Conservation (phyloP, 257 asterid species). For the Ophiorrhiza pumila region DNA sequence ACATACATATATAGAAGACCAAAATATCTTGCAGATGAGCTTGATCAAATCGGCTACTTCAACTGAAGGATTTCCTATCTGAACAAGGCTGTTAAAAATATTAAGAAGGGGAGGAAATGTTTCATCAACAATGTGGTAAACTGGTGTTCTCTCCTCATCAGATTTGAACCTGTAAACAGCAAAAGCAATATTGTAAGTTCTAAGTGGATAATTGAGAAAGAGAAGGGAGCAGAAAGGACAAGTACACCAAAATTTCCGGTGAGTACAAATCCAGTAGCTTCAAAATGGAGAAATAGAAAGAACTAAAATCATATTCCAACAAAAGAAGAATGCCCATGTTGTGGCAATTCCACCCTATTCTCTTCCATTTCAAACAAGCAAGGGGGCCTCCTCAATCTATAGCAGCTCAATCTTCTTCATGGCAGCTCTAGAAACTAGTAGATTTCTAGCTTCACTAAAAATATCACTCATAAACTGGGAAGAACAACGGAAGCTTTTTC, state of each 20-base stretch:
- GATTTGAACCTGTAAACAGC: conserved; percentile 80
- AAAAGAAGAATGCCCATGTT: too few relatives aligned
- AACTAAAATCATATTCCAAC: not conserved
- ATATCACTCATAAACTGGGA: not conserved
- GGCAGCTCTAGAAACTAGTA: too few relatives aligned
- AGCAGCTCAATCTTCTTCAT: too few relatives aligned
- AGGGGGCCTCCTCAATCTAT: too few relatives aligned
- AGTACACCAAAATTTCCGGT: not conserved
- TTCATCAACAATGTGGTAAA: conserved; percentile 80
- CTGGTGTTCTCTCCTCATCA: conserved; percentile 91
- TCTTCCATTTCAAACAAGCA: too few relatives aligned
- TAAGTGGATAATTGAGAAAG: not conserved
- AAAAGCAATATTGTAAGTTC: conserved; percentile 18
- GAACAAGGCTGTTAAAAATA: conserved; percentile 78
- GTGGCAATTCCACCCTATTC: too few relatives aligned
- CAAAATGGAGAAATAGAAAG: not conserved
- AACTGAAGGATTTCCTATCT: conserved; percentile 68
- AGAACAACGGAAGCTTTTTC: not conserved
- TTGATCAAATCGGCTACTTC: conserved; percentile 95
- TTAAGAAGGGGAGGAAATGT: conserved; percentile 84
- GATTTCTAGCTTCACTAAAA: not conserved
- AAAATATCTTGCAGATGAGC: conserved; percentile 94
- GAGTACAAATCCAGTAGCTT: not conserved
- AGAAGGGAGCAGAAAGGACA: not conserved
- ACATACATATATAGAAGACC: conserved; percentile 96